phyloP scores from a whole-genome alignment of 1,284 basidiomycete genomes.

The Crepidotus sp. region DNA sequence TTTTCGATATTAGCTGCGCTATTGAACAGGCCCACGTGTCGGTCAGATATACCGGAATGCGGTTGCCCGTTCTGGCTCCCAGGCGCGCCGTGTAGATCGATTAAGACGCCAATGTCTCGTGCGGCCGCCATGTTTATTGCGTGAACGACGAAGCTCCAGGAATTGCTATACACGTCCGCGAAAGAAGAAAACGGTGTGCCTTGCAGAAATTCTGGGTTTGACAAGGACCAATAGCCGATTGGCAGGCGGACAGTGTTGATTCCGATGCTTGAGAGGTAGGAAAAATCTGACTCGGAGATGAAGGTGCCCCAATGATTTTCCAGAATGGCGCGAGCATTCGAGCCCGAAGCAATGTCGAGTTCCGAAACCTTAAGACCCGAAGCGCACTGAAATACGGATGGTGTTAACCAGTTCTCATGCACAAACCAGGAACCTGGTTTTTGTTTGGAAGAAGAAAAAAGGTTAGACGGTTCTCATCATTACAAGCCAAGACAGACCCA shows the following conservation, averaged over 20 bases:
- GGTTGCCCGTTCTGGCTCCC: slow-evolving; percentile 65
- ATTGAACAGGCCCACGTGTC: slow-evolving; percentile 47
- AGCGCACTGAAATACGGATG: slow-evolving; percentile 60
- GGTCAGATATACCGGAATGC: slow-evolving; percentile 69
- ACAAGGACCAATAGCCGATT: slow-evolving; percentile 58
- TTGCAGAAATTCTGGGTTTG: slow-evolving; percentile 35
- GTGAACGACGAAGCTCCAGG: slow-evolving; percentile 52
- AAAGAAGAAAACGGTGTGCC: slow-evolving; percentile 54
- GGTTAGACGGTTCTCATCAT: too few relatives aligned
- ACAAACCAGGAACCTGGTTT: slow-evolving; percentile 63
- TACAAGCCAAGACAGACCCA: too few relatives aligned
- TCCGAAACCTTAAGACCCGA: slow-evolving; percentile 45
- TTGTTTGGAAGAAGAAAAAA: too few relatives aligned
- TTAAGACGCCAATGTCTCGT: slow-evolving; percentile 60
- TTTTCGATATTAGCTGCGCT: slow-evolving; percentile 42
- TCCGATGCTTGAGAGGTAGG: slow-evolving; percentile 50
- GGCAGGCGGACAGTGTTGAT: slow-evolving; percentile 71
- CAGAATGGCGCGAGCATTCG: slow-evolving; percentile 49
- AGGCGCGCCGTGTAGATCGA: slow-evolving; percentile 68
- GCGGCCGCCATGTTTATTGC: slow-evolving; percentile 63
- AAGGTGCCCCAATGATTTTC: slow-evolving; percentile 78
- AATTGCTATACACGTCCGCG: slow-evolving; percentile 51
- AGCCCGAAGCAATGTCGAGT: slow-evolving; percentile 47
- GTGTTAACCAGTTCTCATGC: slow-evolving; percentile 73
- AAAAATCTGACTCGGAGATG: slow-evolving; percentile 57